These are phyloP conservation scores for Vicia sativa DNA, from an alignment of 306 rosid species.

Conservation along the genomic window DNA sequence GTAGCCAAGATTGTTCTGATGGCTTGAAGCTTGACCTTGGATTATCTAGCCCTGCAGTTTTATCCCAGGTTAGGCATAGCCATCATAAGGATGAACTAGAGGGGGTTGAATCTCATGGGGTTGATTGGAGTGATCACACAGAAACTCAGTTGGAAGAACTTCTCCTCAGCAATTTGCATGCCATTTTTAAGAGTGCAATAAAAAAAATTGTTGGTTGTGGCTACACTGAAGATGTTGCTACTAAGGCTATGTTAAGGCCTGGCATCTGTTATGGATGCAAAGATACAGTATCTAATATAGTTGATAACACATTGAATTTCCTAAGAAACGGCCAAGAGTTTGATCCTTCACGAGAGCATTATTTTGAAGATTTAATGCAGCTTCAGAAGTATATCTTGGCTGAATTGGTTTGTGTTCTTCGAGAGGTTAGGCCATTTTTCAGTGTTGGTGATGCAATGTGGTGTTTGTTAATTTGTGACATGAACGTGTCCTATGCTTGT, in stretches of 20 bases:
- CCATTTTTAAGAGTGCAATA: slow-evolving; percentile 76
- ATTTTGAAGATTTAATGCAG: slow-evolving; percentile 78
- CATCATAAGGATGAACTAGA: slow-evolving; percentile 63
- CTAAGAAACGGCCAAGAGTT: slow-evolving; percentile 78
- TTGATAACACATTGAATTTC: slow-evolving; percentile 69
- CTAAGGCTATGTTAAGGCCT: slow-evolving; percentile 73
- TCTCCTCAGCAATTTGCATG: slow-evolving; percentile 66
- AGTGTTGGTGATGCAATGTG: slow-evolving; percentile 97
- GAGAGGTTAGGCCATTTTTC: slow-evolving; percentile 82
- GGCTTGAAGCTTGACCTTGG: slow-evolving; percentile 86
- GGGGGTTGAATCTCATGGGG: slow-evolving; percentile 66
- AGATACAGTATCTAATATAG: slow-evolving; percentile 81
- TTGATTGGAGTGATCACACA: slow-evolving; percentile 85
- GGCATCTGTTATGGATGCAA: slow-evolving; percentile 88
- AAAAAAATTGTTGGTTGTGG: slow-evolving; percentile 71
- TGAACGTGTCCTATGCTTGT: slow-evolving; percentile 89
- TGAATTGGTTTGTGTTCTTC: slow-evolving; percentile 88
- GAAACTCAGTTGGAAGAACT: slow-evolving; percentile 85
- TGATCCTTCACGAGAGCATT: slow-evolving; percentile 73
- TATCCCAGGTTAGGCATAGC: slow-evolving; percentile 52
- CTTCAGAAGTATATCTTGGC: slow-evolving; percentile 85
- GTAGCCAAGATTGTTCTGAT: slow-evolving; percentile 60
- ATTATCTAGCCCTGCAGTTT: slow-evolving; percentile 53
- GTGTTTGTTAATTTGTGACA: slow-evolving; percentile 83
- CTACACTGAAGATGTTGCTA: slow-evolving; percentile 74